These are phyloP conservation scores for Penicillium bialowiezense DNA, from an alignment of 495 filamentous ascomycete genomes.

Conservation along the genomic window DNA sequence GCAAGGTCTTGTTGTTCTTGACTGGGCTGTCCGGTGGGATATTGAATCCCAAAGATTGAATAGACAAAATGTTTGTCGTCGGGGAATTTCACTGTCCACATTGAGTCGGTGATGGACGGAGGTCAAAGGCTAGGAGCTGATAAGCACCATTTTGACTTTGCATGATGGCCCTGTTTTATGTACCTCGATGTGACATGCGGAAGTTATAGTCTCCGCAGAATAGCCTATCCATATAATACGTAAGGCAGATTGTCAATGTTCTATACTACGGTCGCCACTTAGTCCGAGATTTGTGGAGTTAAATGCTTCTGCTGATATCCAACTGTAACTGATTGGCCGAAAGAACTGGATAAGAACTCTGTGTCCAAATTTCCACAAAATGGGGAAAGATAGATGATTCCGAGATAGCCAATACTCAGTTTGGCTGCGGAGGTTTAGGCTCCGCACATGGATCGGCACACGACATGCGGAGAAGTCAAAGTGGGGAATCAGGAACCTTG, in stretches of 20 bases:
- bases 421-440: not conserved
- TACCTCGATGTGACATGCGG: not conserved
- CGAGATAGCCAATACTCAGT: no score
- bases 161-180: no score
- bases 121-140: not conserved
- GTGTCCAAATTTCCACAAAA: not conserved
- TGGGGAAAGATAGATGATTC: not conserved
- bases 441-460: not conserved
- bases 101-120: not conserved
- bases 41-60: conserved; percentile 18
- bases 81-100: conserved; percentile 4
- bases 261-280: not conserved
- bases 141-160: no score
- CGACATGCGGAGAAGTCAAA: not conserved
- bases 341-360: no score
- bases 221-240: not conserved
- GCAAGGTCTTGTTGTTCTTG: not conserved
- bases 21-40: not conserved
- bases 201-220: not conserved
- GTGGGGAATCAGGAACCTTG: not conserved
- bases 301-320: not conserved
- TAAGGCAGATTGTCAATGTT: not conserved
- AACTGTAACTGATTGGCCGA: not conserved
- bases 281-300: not conserved
- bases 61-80: conserved; percentile 6